These are phyloP conservation scores for Albophoma yamanashiensis DNA, from an alignment of 2,329 filamentous ascomycete genomes.

Conservation along the genomic window DNA sequence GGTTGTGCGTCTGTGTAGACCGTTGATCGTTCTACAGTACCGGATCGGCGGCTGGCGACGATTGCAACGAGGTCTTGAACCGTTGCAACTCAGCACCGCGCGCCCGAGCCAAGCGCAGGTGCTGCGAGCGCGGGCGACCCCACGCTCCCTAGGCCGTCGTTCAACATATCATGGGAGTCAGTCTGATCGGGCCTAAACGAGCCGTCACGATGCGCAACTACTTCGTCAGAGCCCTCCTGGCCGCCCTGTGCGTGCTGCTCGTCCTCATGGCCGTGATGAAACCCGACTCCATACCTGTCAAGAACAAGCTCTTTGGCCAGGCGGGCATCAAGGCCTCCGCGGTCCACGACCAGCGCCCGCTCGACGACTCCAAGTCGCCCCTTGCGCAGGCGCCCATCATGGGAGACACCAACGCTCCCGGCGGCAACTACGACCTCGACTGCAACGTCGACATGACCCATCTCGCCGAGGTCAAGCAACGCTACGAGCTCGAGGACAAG, in stretches of 20 bases:
- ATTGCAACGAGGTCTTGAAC: not conserved
- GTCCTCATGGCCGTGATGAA: conserved; percentile 30
- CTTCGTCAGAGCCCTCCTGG: conserved; percentile 31
- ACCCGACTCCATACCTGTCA: conserved; percentile 29
- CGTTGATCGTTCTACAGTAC: not conserved
- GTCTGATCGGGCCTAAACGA: conserved; percentile 24
- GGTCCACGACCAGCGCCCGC: conserved; percentile 18
- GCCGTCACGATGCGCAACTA: conserved; percentile 39
- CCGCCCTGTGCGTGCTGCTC: conserved; percentile 31
- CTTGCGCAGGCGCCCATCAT: conserved; percentile 6
- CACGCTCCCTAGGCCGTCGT: not conserved
- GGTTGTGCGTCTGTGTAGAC: not conserved
- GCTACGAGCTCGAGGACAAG: conserved; percentile 35
- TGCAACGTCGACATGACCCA: conserved; percentile 38
- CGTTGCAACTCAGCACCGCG: not conserved
- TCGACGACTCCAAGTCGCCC: conserved; percentile 12
- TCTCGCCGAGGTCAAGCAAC: conserved; percentile 32
- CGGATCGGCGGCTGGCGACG: not conserved
- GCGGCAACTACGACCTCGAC: conserved; percentile 27
- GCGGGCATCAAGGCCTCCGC: conserved; percentile 15
- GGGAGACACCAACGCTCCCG: conserved; percentile 6
- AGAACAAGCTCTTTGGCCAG: conserved; percentile 27
- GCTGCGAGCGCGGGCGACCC: not conserved
- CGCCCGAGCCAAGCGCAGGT: not conserved
- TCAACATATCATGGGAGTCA: conserved; percentile 23